Base-by-base conservation (phyloP, 495 filamentous ascomycete genomes). In the Cercophora scortea region DNA sequence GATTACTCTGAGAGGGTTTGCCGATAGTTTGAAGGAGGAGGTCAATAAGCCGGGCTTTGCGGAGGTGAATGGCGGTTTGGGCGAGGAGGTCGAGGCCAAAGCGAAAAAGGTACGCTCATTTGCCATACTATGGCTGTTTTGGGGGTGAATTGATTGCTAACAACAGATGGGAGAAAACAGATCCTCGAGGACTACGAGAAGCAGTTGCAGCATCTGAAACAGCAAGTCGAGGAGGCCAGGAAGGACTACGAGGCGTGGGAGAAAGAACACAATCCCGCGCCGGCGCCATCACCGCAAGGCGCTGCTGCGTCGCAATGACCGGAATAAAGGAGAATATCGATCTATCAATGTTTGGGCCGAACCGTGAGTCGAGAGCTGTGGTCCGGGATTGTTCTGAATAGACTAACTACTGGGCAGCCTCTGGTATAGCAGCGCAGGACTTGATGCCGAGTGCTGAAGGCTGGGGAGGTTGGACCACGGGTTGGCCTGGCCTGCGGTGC, bases 111-210 rank as follows among this genome's bases (percentile, higher is more conserved):
- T 95, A 68, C 47, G 82, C 62, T 51, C 13, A 13, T 38, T 7
- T 38, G 36, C 36, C 11, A 13, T 38, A 10, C 8, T 0, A 4
- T 3, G 42, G 46, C 32, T n/a, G 12, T 32, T 11, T 33, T 17
- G 13, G 19, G 15, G 8, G 3, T 35, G 15, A 35, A 32, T 18
- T 11, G 42, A 43, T 43, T 12, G 32, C 56, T 62, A 52, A 59
- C 35, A 38, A 41, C 10, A 47, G 25, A 5, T 25, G 25, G 2
- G 25, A 5, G 25, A 25, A 25, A 25, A 10, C 57, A 96, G 93
- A 87, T 97, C 48, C 70, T 99, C 49, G 84, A 88, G 58, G 89
- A 91, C 60, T 97, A 95, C 65, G 88, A 89, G 56, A 83, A 82
- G 53, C 94, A 97, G 68, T 78, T 99, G 11, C 74, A 84, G 59